These are phyloP conservation scores for Tothia fuscella DNA, from an alignment of 2,329 filamentous ascomycete species.

Conservation along the genomic window DNA sequence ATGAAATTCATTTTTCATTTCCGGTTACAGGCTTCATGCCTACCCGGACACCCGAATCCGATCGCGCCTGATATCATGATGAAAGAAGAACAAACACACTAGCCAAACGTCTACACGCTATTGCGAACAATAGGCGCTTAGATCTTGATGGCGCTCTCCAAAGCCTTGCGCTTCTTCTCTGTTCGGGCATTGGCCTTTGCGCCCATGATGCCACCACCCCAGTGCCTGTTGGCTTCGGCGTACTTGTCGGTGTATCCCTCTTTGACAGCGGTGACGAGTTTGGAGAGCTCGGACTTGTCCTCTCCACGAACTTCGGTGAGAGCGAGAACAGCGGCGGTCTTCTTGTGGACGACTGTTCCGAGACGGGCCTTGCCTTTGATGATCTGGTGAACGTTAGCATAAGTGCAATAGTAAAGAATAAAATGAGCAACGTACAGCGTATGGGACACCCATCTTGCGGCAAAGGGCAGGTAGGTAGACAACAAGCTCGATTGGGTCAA, in stretches of 20 bases:
- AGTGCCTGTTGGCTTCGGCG: slow-evolving; percentile 81
- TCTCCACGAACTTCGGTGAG: slow-evolving; percentile 93
- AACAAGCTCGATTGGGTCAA: slow-evolving; percentile 98
- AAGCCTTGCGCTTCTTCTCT: slow-evolving; percentile 87
- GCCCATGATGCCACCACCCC: slow-evolving; percentile 99
- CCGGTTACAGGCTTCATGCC: no score
- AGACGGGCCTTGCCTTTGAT: slow-evolving; percentile 99
- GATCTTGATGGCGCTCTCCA: slow-evolving; percentile 95
- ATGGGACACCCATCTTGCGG: slow-evolving; percentile 99
- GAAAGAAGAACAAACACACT: no score
- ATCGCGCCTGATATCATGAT: no score
- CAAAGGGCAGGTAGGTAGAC: slow-evolving; percentile 98
- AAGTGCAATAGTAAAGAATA: no score
- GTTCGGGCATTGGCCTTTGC: slow-evolving; percentile 71
- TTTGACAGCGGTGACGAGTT: slow-evolving; percentile 93
- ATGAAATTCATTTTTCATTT: no score
- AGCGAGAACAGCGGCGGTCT: slow-evolving; percentile 93
- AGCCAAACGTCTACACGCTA: no score
- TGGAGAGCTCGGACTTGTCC: slow-evolving; percentile 97
- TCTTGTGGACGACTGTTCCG: slow-evolving; percentile 99
- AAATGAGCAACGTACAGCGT: no score
- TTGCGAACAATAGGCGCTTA: slow-evolving; percentile 51
- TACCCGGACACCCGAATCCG: no score
- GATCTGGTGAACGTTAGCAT: no score
- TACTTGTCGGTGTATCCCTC: slow-evolving; percentile 95